Base-by-base conservation (phyloP, 176 grass and related monocot genomes). In the Oryza brachyantha region DNA sequence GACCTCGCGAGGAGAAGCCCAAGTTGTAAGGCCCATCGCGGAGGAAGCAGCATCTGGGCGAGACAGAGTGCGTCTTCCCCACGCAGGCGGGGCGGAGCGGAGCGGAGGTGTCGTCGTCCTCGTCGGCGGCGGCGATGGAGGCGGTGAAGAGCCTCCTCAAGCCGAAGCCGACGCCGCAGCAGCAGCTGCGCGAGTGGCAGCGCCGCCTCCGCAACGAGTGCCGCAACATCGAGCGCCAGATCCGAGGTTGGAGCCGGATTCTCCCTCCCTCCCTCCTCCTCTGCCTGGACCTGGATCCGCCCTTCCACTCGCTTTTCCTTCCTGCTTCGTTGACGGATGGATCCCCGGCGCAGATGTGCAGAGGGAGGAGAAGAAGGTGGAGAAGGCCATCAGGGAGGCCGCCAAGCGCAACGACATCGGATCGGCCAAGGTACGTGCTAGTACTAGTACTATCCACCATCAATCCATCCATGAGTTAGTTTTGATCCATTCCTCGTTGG, bases 141-240 rank as follows among this genome's bases (percentile, higher is more conserved):
- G 46, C 64, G 22, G 79, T 91, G 58, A 91, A 84, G 70, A 80
- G 65, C 40, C 81, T 94, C 8, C 48, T 94, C 45, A 88, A 86
- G 73, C 83, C 88, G 14, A 88, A 91, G 72, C 83, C 48, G n/a
- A 84, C 82, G 83, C 92, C 88, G 19, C 78, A 83, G 79, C 79
- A 94, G 92, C 86, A 89, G 76, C 83, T 90, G 17, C 86, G 92
- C 14, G 88, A 94, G 12, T 94, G 92, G 92, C 92, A 89, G 88
- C 92, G 92, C 59, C 86, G 83, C 83, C 92, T 94, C 75, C 88
- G 92, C 41, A 84, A 86, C 60, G 92, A 94, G 79, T 14, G 88
- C 61, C 92, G 83, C 64, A 86, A 81, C 66, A 48, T 91, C 55
- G 92, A 91, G 31, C 88, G 89, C 80, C 89, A 89, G 89, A 91